Base-by-base conservation (phyloP, 1,284 basidiomycete genomes). In the Cryptococcus jaspeensis region DNA sequence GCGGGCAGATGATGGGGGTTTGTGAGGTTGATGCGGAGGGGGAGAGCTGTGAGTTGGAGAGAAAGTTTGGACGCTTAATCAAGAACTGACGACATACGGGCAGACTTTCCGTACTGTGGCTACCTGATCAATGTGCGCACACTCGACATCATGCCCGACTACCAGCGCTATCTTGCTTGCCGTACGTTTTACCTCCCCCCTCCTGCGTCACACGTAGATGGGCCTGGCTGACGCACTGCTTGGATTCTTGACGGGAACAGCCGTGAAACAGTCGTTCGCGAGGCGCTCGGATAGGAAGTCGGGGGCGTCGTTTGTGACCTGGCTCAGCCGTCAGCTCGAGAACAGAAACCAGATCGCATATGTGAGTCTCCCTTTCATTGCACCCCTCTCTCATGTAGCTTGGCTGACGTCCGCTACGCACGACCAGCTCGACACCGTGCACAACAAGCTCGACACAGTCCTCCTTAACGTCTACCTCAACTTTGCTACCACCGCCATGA, bases 71-170 rank as follows among this genome's bases (percentile, higher is more conserved):
- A 13, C 20, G 16, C 35, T 50, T 18, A 12, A 38, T 4, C 36
- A 12, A 48, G 35, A 35, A n/a, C 43, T 56, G 32, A 39, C n/a
- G 35, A 39, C 3, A 12, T 9, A 32, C 28, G 49, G 60, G 18
- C 13, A 92, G 92, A 80, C 44, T 95, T 97, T 69, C 88, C 90
- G 1, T 97, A 91, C 87, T 96, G 93, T 75, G 93, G 92, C 1
- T 84, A 87, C 62, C 70, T 87, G 51, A 88, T 97, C 64, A 78
- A 92, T 66, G 89, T 86, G 79, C 76, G 72, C 23, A 83, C 87
- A 62, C 80, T 96, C 23, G 89, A 90, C 12, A 80, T 96, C 36
- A 83, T 85, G 13, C 84, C 83, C 6, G 88, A 94, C 70, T 88
- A 90, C 67, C 79, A 81, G 3, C 83, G 89, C 55, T 87, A 85